Evolutionary conservation across 2,329 filamentous ascomycete genomes (phyloP).

Genomic region (Dactylonectria macrodidyma): DNA sequence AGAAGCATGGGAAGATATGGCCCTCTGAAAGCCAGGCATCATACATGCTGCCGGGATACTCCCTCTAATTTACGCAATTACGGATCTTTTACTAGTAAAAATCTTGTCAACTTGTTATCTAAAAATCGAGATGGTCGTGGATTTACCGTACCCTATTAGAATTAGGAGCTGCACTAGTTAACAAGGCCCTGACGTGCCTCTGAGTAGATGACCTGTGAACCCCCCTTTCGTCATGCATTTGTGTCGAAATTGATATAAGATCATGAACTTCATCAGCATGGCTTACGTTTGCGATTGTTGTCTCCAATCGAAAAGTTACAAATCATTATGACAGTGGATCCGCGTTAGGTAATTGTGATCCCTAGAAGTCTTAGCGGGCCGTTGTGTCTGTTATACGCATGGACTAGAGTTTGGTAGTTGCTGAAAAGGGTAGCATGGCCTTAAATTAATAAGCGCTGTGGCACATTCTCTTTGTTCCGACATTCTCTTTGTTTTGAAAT

Average conservation of each 20-base stretch:
- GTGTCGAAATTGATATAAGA: slow-evolving; percentile 8
- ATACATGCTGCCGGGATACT: no score
- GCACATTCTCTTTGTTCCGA: neutral
- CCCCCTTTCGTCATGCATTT: neutral
- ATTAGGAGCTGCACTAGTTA: neutral
- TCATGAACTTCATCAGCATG: slow-evolving; percentile 38
- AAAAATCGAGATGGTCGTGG: no score
- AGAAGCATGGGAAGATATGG: no score
- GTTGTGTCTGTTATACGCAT: neutral
- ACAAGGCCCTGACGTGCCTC: neutral
- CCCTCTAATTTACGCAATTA: no score
- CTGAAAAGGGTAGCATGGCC: neutral
- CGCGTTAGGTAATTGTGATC: slow-evolving; percentile 29
- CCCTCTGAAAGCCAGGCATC: no score
- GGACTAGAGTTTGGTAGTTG: neutral
- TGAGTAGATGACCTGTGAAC: neutral
- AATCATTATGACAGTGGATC: slow-evolving; percentile 26
- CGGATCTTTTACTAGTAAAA: no score
- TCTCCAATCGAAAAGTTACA: slow-evolving; percentile 31
- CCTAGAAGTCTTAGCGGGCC: slow-evolving; percentile 27
- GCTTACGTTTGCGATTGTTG: slow-evolving; percentile 37
- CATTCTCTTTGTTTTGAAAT: no score
- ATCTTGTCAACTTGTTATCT: no score
- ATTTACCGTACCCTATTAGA: no score
- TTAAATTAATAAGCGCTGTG: slow-evolving; percentile 21